These are phyloP conservation scores for Chimonanthus praecox DNA, from an alignment of 164 flowering plant species.

Conservation along the genomic window DNA sequence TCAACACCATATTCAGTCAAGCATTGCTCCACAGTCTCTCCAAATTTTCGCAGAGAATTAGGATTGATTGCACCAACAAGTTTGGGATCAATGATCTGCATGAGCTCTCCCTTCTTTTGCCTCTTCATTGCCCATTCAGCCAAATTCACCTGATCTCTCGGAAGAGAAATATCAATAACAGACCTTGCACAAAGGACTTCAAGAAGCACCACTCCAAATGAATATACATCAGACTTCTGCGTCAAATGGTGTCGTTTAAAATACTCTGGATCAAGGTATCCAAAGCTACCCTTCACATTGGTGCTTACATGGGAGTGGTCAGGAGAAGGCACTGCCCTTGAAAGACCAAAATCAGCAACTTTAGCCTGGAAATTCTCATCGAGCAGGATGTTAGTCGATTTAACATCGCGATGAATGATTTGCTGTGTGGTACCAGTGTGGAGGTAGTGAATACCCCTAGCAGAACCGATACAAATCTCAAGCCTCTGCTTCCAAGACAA, in stretches of 20 bases:
- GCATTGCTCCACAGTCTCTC: slow-evolving; percentile 72
- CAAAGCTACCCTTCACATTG: slow-evolving; percentile 22
- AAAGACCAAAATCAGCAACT: slow-evolving; percentile 25
- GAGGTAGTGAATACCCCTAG: slow-evolving; percentile 16
- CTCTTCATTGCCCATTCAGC: slow-evolving; percentile 18
- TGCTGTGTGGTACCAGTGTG: slow-evolving; percentile 23
- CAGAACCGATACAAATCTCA: slow-evolving; percentile 10
- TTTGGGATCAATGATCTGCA: not conserved
- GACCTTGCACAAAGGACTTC: slow-evolving; percentile 51
- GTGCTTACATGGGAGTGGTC: slow-evolving; percentile 25
- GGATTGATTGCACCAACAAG: slow-evolving; percentile 37
- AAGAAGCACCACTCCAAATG: slow-evolving; percentile 21
- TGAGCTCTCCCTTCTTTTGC: not conserved
- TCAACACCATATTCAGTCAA: slow-evolving; percentile 67
- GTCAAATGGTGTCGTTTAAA: slow-evolving; percentile 13
- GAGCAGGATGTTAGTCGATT: slow-evolving; percentile 20
- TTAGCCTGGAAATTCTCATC: slow-evolving; percentile 21
- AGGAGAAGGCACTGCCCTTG: not conserved
- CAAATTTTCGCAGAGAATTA: slow-evolving; percentile 46
- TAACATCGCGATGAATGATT: slow-evolving; percentile 23
- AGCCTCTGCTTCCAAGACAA: slow-evolving; percentile 16
- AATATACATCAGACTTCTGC: slow-evolving; percentile 18
- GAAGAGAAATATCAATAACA: slow-evolving; percentile 53
- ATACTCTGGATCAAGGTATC: slow-evolving; percentile 22
- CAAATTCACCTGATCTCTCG: slow-evolving; percentile 60